A percentile compares a stretch with the other conserved stretches of the same genome.
These are phyloP conservation scores for Plasmodium reichenowi DNA, from an alignment of 169 alveolate species.

Conservation along the genomic window DNA sequence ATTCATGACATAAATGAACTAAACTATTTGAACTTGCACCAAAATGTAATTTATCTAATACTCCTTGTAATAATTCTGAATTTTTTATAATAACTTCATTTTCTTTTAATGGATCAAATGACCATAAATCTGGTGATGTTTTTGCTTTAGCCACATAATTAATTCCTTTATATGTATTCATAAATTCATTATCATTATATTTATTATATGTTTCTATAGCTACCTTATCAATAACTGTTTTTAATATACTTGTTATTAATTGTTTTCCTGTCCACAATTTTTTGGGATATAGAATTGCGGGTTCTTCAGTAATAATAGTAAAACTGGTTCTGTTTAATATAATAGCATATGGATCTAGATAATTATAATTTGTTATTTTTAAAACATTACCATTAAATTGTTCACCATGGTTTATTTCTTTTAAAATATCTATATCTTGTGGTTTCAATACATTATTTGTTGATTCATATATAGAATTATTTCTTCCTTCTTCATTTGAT, in stretches of 20 bases:
- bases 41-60: conserved; percentile 96
- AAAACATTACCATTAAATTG: conserved; percentile 5
- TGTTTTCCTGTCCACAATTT: conserved; percentile 98
- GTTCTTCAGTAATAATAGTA: conserved; percentile 87
- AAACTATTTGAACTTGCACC: conserved; percentile 97
- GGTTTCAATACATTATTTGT: no score
- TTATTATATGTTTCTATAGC: conserved; percentile 78
- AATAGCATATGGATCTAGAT: conserved; percentile 57
- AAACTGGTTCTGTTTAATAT: conserved; percentile 18
- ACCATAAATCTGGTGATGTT: conserved; percentile 93
- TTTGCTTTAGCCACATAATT: conserved; percentile 85
- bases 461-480: not conserved
- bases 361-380: conserved; percentile 28
- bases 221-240: conserved; percentile 86
- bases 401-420: no score
- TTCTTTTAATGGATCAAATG: conserved; percentile 86
- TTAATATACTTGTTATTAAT: conserved; percentile 85
- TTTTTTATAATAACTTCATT: conserved; percentile 88
- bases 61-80: conserved; percentile 96
- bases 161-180: conserved; percentile 83
- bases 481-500: no score
- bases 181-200: conserved; percentile 77
- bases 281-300: conserved; percentile 95
- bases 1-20: conserved; percentile 95
- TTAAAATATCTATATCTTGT: no score